Base-by-base conservation (phyloP, 2,329 filamentous ascomycete genomes). In the Diplodia sapinea region DNA sequence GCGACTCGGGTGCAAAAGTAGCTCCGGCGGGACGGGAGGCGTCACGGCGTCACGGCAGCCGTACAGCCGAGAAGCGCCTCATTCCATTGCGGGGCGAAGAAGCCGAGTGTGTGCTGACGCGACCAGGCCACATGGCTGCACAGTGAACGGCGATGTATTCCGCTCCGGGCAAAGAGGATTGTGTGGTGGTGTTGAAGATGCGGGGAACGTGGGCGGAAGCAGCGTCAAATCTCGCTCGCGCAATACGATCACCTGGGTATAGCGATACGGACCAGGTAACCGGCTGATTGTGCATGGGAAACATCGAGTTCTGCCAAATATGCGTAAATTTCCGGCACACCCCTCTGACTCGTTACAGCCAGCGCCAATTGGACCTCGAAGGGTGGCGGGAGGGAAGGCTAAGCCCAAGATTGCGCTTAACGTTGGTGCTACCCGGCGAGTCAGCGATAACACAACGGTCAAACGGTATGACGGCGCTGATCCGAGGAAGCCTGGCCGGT, bases 1-100 rank as follows among this genome's bases (percentile, higher is more conserved):
- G 61, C 17, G 23, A 13, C 5, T 54, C 65, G 65, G 65, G 20
- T 5, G 29, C 56, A 67, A 29, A 67, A 67, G 47, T 62, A 54
- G 55, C 5, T 8, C 65, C 65, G 65, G 50, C n/a, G 49, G 47
- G 13, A 23, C 43, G 29, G 17, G 40, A 43, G 40, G 40, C 29
- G 26, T 38, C 6, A 12, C 57, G 40, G 40, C 29, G 26, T 38
- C 6, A 12, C 47, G 40, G 40, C 26, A 29, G 38, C 29, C 57
- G 40, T 26, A 51, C 29, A 11, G 13, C 47, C 47, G 59, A 51
- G 4, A 4, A 31, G 6, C 17, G n/a, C 20, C 29, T 47, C 38
- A 31, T 26, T 13, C 26, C 26, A 4, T 4, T 17, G 20, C 56
- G 29, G 33, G n/a, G 47, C n/a, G 20, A n/a, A 33, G 49, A n/a